Percentiles rank a stretch among this genome's conserved stretches.
phyloP scores from a whole-genome alignment of 805 yeast species.

The Cyberlindnera lachancei region DNA sequence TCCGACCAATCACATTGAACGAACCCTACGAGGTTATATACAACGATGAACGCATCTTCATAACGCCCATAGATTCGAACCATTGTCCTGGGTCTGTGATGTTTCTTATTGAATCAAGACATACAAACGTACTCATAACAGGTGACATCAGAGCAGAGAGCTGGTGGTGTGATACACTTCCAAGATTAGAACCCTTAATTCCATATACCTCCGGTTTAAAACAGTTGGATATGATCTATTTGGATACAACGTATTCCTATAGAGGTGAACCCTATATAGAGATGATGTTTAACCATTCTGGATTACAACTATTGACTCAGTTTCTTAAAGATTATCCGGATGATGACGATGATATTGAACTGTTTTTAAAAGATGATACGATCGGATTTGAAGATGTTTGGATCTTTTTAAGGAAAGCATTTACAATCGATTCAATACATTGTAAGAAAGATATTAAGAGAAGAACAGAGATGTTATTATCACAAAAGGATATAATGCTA shows the following conservation, averaged over 20 bases:
- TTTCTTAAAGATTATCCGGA: conserved; percentile 36
- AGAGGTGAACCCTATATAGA: conserved; percentile 42
- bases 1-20: conserved; percentile 9
- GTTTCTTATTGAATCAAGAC: conserved; percentile 36
- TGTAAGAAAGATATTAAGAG: conserved; percentile 20
- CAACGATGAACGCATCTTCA: conserved; percentile 17
- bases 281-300: conserved; percentile 34
- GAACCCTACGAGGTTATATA: conserved; percentile 17
- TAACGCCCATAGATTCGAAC: conserved; percentile 41
- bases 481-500: not conserved
- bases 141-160: conserved; percentile 53
- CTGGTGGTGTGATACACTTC: conserved; percentile 39
- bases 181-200: conserved; percentile 30
- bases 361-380: conserved; percentile 32
- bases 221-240: conserved; percentile 37
- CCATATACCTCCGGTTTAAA: conserved; percentile 33
- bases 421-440: conserved; percentile 25
- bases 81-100: conserved; percentile 58
- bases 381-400: conserved; percentile 52
- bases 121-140: conserved; percentile 37
- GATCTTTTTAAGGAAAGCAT: conserved; percentile 27
- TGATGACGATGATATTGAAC: conserved; percentile 26
- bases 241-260: conserved; percentile 47
- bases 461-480: conserved; percentile 16
- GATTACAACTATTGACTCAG: conserved; percentile 28